Conservation (phyloP, 345 rosid species). For the Angophora floribunda region DNA sequence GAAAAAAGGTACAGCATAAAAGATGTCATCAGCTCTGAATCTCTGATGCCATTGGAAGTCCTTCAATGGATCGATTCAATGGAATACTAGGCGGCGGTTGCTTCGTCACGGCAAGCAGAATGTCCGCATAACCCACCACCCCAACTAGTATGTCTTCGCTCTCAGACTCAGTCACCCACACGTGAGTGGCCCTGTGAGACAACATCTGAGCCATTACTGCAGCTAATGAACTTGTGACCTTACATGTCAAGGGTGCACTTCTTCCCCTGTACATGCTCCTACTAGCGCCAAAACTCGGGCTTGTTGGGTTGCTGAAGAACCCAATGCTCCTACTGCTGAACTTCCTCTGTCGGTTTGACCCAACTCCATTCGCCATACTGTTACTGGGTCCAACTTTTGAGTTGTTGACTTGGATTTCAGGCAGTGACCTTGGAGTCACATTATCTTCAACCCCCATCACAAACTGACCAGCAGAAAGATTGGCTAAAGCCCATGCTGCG, state of each 20-base stretch:
- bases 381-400: slow-evolving; percentile 24
- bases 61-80: slow-evolving; percentile 24
- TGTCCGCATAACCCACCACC: slow-evolving; percentile 79
- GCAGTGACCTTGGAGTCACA: slow-evolving; percentile 45
- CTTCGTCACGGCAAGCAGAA: slow-evolving; percentile 74
- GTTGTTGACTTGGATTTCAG: slow-evolving; percentile 30
- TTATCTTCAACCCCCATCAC: slow-evolving; percentile 96
- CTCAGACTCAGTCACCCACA: slow-evolving; percentile 88
- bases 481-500: slow-evolving; percentile 95
- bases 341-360: slow-evolving; percentile 43
- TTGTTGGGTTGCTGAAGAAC: slow-evolving; percentile 43
- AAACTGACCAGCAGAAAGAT: slow-evolving; percentile 86
- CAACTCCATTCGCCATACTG: slow-evolving; percentile 11
- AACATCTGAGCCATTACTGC: slow-evolving; percentile 99
- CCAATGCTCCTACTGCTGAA: slow-evolving; percentile 96
- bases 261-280: slow-evolving; percentile 95
- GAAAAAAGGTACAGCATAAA: not conserved
- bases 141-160: slow-evolving; percentile 77
- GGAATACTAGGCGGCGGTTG: slow-evolving; percentile 34
- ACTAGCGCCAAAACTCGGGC: slow-evolving; percentile 40
- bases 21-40: slow-evolving; percentile 27
- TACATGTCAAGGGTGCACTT: slow-evolving; percentile 91
- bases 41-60: slow-evolving; percentile 25
- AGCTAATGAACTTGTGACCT: slow-evolving; percentile 70
- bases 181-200: slow-evolving; percentile 88